Evolutionary conservation across 768 basidiomycete genomes (phyloP).

Genomic region (Psilocybe cubensis): DNA sequence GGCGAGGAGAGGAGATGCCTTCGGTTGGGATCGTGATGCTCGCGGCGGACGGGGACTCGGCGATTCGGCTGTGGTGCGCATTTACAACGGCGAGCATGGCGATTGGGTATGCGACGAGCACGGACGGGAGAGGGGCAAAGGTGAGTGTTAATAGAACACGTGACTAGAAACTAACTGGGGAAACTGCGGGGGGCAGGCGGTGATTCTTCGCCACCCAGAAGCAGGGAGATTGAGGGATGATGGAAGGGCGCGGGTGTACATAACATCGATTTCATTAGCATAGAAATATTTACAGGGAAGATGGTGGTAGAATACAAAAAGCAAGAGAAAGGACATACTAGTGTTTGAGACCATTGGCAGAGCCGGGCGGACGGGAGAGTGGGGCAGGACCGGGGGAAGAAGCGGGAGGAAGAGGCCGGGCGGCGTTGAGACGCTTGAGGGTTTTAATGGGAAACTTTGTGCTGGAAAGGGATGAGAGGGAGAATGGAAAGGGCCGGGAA

Average conservation of each 20-base stretch:
- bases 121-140: conserved; percentile 57
- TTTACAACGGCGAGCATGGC: conserved; percentile 88
- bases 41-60: conserved; percentile 36
- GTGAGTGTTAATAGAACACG: conserved; percentile 35
- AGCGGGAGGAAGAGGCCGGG: conserved; percentile 52
- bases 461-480: conserved; percentile 39
- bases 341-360: conserved; percentile 29
- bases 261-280: conserved; percentile 53
- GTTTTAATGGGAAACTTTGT: conserved; percentile 97
- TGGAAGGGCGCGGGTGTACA: conserved; percentile 50
- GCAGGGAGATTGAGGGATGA: conserved; percentile 11
- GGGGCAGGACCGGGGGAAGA: conserved; percentile 21
- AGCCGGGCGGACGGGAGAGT: conserved; percentile 33
- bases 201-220: conserved; percentile 45
- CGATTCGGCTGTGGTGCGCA: conserved; percentile 79
- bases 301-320: conserved; percentile 10
- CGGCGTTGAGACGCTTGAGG: conserved; percentile 77
- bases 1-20: conserved; percentile 31
- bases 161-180: not conserved
- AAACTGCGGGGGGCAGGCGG: conserved; percentile 32
- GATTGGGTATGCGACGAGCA: conserved; percentile 66
- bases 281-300: conserved; percentile 12
- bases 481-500: conserved; percentile 27
- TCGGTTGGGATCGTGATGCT: conserved; percentile 69
- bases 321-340: conserved; percentile 9